phyloP scores from a whole-genome alignment of 306 rosid genomes.

The Spatholobus suberectus region DNA sequence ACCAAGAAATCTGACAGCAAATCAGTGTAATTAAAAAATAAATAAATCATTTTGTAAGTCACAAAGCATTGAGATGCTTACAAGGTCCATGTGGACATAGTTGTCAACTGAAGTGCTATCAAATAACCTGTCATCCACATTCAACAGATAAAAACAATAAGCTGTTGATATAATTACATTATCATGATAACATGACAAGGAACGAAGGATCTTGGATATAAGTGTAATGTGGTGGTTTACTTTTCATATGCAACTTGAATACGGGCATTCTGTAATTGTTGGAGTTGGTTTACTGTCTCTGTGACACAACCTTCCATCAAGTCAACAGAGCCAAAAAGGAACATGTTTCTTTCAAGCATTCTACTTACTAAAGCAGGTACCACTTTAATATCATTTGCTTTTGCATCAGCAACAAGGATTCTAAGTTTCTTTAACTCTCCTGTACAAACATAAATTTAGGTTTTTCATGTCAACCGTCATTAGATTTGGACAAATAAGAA shows the following conservation, averaged over 20 bases:
- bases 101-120: slow-evolving; percentile 53
- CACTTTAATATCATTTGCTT: slow-evolving; percentile 51
- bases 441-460: slow-evolving; percentile 36
- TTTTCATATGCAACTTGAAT: slow-evolving; percentile 63
- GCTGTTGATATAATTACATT: background rate
- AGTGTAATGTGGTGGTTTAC: slow-evolving; percentile 45
- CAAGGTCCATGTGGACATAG: slow-evolving; percentile 77
- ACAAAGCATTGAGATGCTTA: slow-evolving; percentile 45
- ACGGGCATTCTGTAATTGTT: slow-evolving; percentile 75
- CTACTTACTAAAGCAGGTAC: slow-evolving; percentile 62
- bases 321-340: slow-evolving; percentile 82
- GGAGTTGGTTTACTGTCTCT: slow-evolving; percentile 75
- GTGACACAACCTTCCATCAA: slow-evolving; percentile 58
- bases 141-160: slow-evolving; percentile 37
- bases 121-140: slow-evolving; percentile 65
- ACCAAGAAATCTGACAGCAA: slow-evolving; percentile 16
- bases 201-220: slow-evolving; percentile 18
- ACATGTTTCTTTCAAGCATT: slow-evolving; percentile 75
- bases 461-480: background rate
- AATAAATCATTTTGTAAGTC: slow-evolving; percentile 12
- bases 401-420: slow-evolving; percentile 65
- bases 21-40: background rate
- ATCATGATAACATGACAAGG: slow-evolving; percentile 18
- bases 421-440: slow-evolving; percentile 78
- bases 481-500: background rate